Base-by-base conservation (phyloP, 1,284 basidiomycete genomes). In the Ustilago curta region DNA sequence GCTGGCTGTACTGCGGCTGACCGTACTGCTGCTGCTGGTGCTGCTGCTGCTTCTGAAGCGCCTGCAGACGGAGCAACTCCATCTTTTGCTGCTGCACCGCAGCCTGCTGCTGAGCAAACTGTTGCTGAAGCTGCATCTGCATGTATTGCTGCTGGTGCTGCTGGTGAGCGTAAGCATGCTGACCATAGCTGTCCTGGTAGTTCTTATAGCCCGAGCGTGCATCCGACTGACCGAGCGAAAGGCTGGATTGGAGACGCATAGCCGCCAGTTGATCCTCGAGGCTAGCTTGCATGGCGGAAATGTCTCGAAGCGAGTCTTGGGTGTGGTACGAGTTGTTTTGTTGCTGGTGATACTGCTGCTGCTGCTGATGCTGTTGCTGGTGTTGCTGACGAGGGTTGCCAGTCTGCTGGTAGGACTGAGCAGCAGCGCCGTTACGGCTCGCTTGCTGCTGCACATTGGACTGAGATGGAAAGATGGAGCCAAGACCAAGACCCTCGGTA, bases 231-330 rank as follows among this genome's bases (percentile, higher is more conserved):
- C 50, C 54, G n/a, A 51, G 29, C 3, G 60, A 59, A 12, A 54
- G 47, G 53, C 47, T 52, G 25, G 71, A 69, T 47, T 79, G 78
- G 35, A 81, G 67, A 18, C 76, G 75, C 58, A 81, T 64, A 11
- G 75, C 68, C 27, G 76, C 70, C 12, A 80, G 63, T 65, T 82
- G 80, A 21, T 75, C 71, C 62, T 81, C 75, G 35, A 79, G 70
- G 42, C 68, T 68, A 8, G 63, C 68, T 48, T 70, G 71, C 25
- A 67, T 40, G 4, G 63, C 51, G 4, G 58, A 60, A n/a, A 69
- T 62, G 55, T 66, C 66, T 21, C 64, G 47, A 14, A 61, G 48
- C 27, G 63, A 54, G 35, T 70, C 61, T 25, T 47, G 50, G 32
- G 43, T 39, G 18, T 59, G 59, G 42, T 73, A 62, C 6, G 51